A percentile compares a stretch with the other conserved stretches of the same genome.
These are phyloP conservation scores for Cordyceps javanica DNA, from an alignment of 2,329 filamentous ascomycete species.

Conservation along the genomic window DNA sequence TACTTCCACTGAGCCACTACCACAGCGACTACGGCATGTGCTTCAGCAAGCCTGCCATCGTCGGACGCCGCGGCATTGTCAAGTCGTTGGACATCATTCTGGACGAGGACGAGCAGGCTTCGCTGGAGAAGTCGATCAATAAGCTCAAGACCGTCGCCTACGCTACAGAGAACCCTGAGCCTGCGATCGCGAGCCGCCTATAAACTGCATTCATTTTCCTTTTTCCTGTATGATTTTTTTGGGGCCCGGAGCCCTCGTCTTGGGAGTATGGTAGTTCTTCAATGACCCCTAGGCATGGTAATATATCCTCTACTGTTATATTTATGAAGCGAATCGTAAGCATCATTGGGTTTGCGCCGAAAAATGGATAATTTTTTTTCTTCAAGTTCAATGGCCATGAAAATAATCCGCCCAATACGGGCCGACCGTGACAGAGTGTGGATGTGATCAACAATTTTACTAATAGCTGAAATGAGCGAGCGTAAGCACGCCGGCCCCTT, in stretches of 20 bases:
- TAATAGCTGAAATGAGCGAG: neutral
- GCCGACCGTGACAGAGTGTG: neutral
- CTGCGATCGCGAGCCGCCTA: conserved; percentile 4
- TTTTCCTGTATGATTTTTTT: neutral
- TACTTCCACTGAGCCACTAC: conserved; percentile 43
- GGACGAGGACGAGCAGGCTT: conserved; percentile 12
- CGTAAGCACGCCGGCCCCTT: too few relatives aligned
- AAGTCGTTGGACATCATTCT: conserved; percentile 7
- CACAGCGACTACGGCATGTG: conserved; percentile 41
- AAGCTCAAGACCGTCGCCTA: conserved; percentile 12
- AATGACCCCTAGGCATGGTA: conserved; percentile 9
- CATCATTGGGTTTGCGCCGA: neutral
- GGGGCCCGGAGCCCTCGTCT: conserved; percentile 3
- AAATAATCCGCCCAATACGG: too few relatives aligned
- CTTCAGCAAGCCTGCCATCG: conserved; percentile 41
- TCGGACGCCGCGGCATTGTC: conserved; percentile 39
- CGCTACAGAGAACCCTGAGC: conserved; percentile 11
- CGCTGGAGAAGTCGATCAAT: conserved; percentile 10
- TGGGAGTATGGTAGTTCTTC: conserved; percentile 6
- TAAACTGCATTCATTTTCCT: conserved; percentile 4
- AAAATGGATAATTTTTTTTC: neutral
- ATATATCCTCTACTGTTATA: conserved; percentile 11
- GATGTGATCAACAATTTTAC: neutral
- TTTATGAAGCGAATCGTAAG: neutral
- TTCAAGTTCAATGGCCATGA: too few relatives aligned